Base-by-base conservation (phyloP, 495 filamentous ascomycete genomes). In the Emericellopsis terricola region DNA sequence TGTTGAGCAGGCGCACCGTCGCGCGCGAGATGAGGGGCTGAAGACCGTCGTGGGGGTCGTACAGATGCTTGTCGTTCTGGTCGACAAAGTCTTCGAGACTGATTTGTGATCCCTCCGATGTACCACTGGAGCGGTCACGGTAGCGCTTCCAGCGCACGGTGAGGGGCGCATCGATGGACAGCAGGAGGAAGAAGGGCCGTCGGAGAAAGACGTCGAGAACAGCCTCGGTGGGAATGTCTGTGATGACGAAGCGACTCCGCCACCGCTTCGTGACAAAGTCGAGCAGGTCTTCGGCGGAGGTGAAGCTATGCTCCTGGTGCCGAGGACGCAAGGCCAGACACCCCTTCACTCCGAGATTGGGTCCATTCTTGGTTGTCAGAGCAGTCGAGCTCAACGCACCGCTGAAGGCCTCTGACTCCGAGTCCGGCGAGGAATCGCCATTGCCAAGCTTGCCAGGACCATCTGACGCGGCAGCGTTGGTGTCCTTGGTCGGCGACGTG, bases 161-260 rank as follows among this genome's bases (percentile, higher is more conserved):
- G 3, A 93, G 63, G 1, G 89, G 89, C 2, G 87, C 89, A 50
- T 96, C 87, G 29, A 97, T 71, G 49, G 79, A 85, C 38, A 96
- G 65, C 11, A 96, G 69, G 33, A 97, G 66, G 57, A 96, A 97
- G 57, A 89, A 93, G 1, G 89, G 89, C 9, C 89, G 73, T 16
- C 75, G 64, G 23, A 70, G 52, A 23, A 94, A 72, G 8, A 68
- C 59, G 41, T 93, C 80, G 2, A 93, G 59, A 6, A 76, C 64
- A 1, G 38, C 38, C 19, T 78, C 73, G 44, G 74, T 65, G 55
- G 72, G 65, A 39, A 94, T 76, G 45, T 83, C 73, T 15, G 80
- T 84, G 1, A 78, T 89, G 5, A 94, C 81, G 71, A 76, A 96
- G 19, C 67, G 64, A 36, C 72, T 69, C 40, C 68, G 69, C 87